Base-by-base conservation (phyloP, 768 basidiomycete genomes). In the Phanerochaete sordida region DNA sequence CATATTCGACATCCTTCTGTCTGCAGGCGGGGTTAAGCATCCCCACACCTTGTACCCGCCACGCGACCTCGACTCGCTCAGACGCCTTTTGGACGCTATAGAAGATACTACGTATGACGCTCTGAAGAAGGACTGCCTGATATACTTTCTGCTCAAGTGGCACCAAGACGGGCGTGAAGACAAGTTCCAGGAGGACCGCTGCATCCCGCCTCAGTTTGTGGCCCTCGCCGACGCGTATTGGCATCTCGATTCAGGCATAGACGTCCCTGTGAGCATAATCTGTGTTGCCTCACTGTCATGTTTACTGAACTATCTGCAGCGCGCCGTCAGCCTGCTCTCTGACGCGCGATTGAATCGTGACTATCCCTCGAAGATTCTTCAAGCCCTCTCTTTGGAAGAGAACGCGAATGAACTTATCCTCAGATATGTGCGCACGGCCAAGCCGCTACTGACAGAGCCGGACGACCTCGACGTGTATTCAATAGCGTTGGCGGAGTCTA, bases 181-280 rank as follows among this genome's bases (percentile, higher is more conserved):
- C 66, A 71, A 61, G 77, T 90, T 76, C 73, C 75, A 68, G 56
- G 76, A 71, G 71, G 83, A 70, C n/a, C 74, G 80, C 28, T 84
- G 81, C 65, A 86, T 94, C 61, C 85, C 89, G 3, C 87, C 90
- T 2, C 91, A 92, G 65, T 93, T 92, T 66, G 77, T 81, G 7
- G 75, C 80, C 3, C 79, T 93, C 49, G 83, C 89, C n/a, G 87
- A 91, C 74, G 91, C 92, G 67, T 93, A 93, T 74, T 94, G 89
- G 88, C 75, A 84, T 70, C 74, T 94, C 60, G 92, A 94, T 73
- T 79, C 83, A 1, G 89, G 88, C 12, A 76, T 79, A n/a, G 76
- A 85, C 46, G 70, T 88, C 53, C 70, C 81, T 49, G 91, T 92
- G 51, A 43, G 46, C 51, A 55, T 33, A n/a, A 43, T 33, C 27